These are phyloP conservation scores for Forsythia viridissima DNA, from an alignment of 257 asterid genomes.

Conservation along the genomic window DNA sequence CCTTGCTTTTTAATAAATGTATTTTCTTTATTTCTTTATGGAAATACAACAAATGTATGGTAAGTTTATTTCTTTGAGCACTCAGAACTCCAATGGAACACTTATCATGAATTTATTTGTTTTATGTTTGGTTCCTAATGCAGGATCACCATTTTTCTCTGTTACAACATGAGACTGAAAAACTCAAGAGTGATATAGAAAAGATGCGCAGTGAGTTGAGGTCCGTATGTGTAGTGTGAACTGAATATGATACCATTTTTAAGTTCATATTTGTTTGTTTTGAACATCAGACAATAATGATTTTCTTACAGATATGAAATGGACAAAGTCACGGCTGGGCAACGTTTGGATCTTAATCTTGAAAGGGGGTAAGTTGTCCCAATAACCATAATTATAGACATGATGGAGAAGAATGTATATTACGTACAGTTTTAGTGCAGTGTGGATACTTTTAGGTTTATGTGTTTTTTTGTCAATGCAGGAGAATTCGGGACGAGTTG, in stretches of 20 bases:
- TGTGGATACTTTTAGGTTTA: background rate
- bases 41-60: background rate
- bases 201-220: conserved; percentile 89
- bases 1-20: background rate
- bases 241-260: background rate
- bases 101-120: conserved; percentile 8
- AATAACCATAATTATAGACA: background rate
- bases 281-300: conserved; percentile 5
- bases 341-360: conserved; percentile 90
- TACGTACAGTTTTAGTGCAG: background rate
- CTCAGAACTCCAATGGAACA: conserved; percentile 6
- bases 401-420: background rate
- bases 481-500: conserved; percentile 94
- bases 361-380: conserved; percentile 70
- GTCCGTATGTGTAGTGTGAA: conserved; percentile 35
- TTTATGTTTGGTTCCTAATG: conserved; percentile 31
- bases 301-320: conserved; percentile 77
- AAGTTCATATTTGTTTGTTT: conserved; percentile 3
- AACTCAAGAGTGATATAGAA: conserved; percentile 78
- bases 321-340: conserved; percentile 94
- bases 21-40: background rate
- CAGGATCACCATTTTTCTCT: conserved; percentile 89
- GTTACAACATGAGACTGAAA: conserved; percentile 87
- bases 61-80: background rate
- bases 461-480: conserved; percentile 30